Conservation (phyloP, 257 asterid species). For the Solanum chmielewskii region DNA sequence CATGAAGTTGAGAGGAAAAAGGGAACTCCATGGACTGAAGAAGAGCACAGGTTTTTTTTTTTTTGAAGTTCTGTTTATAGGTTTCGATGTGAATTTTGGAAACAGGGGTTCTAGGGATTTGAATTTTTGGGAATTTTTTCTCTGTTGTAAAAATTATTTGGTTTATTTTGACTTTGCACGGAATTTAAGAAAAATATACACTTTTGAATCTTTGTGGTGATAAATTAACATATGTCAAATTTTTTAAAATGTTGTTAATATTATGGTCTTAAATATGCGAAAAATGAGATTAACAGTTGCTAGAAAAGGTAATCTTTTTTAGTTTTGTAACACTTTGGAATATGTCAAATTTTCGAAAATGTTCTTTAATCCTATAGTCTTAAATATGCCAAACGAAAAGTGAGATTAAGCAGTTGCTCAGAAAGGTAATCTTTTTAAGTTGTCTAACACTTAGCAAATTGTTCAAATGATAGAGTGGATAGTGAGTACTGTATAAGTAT, state of each 20-base stretch:
- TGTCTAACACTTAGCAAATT: background rate
- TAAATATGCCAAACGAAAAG: too few species aligned
- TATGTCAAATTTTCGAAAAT: too few species aligned
- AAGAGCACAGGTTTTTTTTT: conserved; percentile 51
- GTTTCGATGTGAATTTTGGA: background rate
- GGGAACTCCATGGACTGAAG: conserved; percentile 88
- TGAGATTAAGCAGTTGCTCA: background rate
- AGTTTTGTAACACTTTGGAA: too few species aligned
- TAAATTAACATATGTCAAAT: too few species aligned
- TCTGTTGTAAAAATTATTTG: background rate
- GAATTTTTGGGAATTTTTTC: background rate
- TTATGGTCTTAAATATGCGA: too few species aligned
- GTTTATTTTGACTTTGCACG: background rate
- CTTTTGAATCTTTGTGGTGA: background rate
- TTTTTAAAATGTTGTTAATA: too few species aligned
- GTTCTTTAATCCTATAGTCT: background rate
- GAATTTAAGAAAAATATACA: too few species aligned
- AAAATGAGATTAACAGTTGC: too few species aligned
- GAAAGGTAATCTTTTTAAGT: background rate
- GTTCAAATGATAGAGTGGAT: background rate
- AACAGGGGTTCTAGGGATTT: background rate
- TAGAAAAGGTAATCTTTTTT: too few species aligned
- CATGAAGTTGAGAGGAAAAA: conserved; percentile 47
- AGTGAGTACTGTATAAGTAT: background rate
- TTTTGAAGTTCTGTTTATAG: background rate